phyloP scores from a whole-genome alignment of 805 yeast species.

The Starmerella apicola region DNA sequence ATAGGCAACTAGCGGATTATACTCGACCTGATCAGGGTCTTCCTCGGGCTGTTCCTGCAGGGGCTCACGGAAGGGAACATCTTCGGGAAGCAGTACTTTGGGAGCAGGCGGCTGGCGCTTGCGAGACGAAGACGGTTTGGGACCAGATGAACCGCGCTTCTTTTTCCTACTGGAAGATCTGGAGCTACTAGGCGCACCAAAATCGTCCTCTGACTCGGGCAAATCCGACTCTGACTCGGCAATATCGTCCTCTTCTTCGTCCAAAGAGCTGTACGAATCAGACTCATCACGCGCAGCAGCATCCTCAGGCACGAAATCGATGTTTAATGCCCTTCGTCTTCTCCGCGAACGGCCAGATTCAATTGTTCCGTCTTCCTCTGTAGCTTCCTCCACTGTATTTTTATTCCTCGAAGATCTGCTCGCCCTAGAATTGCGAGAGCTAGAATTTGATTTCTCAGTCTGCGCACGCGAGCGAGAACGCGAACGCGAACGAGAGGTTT shows the following conservation, averaged over 20 bases:
- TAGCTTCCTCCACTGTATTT: too few relatives aligned
- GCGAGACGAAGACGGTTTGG: neutral
- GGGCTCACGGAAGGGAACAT: constrained; percentile 22
- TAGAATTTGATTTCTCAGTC: too few relatives aligned
- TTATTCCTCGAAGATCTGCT: too few relatives aligned
- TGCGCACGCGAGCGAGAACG: too few relatives aligned
- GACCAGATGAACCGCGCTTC: neutral
- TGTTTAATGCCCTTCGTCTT: neutral
- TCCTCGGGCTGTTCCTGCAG: constrained; percentile 19
- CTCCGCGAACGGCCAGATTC: neutral
- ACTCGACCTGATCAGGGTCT: constrained; percentile 19
- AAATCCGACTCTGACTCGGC: neutral
- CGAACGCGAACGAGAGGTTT: too few relatives aligned
- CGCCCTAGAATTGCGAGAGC: too few relatives aligned
- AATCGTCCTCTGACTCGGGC: neutral
- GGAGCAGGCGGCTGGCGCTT: constrained; percentile 7
- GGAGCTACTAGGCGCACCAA: neutral
- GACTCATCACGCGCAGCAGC: neutral
- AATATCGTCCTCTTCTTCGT: neutral
- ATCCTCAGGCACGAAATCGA: neutral
- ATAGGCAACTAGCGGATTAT: constrained; percentile 24
- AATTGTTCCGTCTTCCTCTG: too few relatives aligned
- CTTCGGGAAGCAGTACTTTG: constrained; percentile 23
- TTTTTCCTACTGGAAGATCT: neutral
- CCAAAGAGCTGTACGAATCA: neutral